Evolutionary conservation across 495 filamentous ascomycete genomes (phyloP).

Genomic region (Aspergillus bridgeri): DNA sequence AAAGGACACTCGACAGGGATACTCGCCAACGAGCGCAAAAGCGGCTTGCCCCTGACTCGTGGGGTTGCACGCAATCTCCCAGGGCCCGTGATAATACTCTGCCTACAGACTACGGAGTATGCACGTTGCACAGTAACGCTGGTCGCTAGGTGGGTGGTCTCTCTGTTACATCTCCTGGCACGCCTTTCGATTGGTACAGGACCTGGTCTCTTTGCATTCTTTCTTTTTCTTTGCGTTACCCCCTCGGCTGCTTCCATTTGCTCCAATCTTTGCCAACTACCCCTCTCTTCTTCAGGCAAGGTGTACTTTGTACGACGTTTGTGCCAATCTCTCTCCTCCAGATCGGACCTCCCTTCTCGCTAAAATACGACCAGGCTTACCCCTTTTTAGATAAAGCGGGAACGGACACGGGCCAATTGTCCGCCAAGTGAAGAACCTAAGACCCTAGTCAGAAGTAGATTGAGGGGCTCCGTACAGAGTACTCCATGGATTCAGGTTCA

Average conservation of each 20-base stretch:
- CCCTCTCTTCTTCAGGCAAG: background rate
- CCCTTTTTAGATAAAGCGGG: background rate
- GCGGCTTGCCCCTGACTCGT: conserved; percentile 12
- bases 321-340: too few relatives aligned
- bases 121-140: background rate
- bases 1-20: conserved; percentile 7
- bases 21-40: background rate
- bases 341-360: background rate
- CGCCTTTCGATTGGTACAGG: background rate
- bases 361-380: background rate
- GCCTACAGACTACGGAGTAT: background rate
- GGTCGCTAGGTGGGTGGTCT: too few relatives aligned
- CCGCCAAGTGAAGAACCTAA: background rate
- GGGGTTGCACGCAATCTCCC: background rate
- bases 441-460: background rate
- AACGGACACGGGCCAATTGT: background rate
- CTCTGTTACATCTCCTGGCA: background rate
- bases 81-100: background rate
- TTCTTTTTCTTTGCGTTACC: background rate
- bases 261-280: too few relatives aligned
- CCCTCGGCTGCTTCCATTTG: background rate
- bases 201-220: background rate
- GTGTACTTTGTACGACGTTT: background rate
- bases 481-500: too few relatives aligned
- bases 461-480: background rate